phyloP scores from a whole-genome alignment of 1,284 basidiomycete species.

The Trichosporon asahii region DNA sequence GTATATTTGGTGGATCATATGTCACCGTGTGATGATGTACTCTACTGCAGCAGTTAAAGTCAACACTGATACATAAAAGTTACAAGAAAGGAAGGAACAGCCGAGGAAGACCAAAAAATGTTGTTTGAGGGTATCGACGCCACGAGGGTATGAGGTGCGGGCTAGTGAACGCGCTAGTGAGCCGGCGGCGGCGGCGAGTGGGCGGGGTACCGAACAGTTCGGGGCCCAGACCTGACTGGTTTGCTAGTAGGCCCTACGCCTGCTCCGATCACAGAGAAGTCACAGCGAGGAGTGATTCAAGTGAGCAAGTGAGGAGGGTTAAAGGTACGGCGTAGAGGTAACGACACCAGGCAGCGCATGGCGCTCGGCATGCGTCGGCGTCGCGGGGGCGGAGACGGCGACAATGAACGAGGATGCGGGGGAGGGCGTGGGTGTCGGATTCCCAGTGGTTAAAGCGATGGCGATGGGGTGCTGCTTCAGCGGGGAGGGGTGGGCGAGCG shows the following conservation, averaged over 20 bases:
- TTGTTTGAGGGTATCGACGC: not conserved
- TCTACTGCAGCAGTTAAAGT: not conserved
- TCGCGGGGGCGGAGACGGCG: not conserved
- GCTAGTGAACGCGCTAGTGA: not conserved
- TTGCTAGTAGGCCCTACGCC: too few species aligned
- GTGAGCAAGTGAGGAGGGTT: too few species aligned
- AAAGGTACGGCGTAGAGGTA: too few species aligned
- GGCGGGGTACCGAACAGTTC: too few species aligned
- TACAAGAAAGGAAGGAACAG: too few species aligned
- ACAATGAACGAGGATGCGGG: conserved; percentile 1
- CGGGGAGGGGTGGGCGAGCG: not conserved
- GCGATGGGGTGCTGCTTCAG: not conserved
- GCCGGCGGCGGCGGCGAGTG: too few species aligned
- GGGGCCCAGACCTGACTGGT: too few species aligned
- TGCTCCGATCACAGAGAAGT: too few species aligned
- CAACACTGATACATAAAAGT: not conserved
- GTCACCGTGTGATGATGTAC: conserved; percentile 9
- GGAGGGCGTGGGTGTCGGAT: not conserved
- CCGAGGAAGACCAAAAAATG: conserved; percentile 1
- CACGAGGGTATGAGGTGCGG: not conserved
- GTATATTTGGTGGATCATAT: conserved; percentile 3
- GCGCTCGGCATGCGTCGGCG: not conserved
- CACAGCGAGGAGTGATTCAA: too few species aligned
- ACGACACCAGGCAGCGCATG: too few species aligned
- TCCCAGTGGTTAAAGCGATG: not conserved